Percentiles rank a stretch among this genome's conserved stretches.
phyloP scores from a whole-genome alignment of 2,329 filamentous ascomycete species.

The Aureobasidium uvarum region DNA sequence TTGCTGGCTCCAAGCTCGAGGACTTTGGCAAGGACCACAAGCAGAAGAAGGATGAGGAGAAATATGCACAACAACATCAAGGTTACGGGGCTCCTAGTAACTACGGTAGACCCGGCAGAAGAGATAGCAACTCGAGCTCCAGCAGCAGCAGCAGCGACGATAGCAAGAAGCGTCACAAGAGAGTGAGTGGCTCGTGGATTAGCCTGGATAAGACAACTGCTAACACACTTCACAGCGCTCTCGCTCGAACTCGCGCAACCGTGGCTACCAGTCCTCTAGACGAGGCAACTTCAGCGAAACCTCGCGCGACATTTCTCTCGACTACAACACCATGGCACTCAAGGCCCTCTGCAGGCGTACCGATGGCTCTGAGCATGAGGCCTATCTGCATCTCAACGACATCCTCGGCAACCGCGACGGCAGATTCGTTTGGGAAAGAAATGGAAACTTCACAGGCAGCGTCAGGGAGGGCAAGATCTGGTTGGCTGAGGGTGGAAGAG shows the following conservation, averaged over 20 bases:
- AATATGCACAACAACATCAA: constrained; percentile 16
- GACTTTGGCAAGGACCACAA: constrained; percentile 52
- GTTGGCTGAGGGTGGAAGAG: constrained; percentile 37
- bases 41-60: constrained; percentile 36
- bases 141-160: constrained; percentile 9
- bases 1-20: constrained; percentile 56
- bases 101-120: constrained; percentile 13
- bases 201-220: neutral
- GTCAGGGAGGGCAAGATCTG: constrained; percentile 36
- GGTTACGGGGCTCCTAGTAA: constrained; percentile 13
- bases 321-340: constrained; percentile 36
- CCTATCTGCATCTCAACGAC: constrained; percentile 41
- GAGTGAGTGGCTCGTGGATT: neutral
- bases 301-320: constrained; percentile 38
- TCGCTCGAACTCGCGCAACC: constrained; percentile 8
- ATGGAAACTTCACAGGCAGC: constrained; percentile 41
- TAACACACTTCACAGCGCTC: constrained; percentile 2
- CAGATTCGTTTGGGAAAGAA: constrained; percentile 39
- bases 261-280: constrained; percentile 17
- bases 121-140: constrained; percentile 22
- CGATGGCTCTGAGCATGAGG: constrained; percentile 38
- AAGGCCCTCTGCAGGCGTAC: constrained; percentile 40
- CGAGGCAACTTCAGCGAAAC: constrained; percentile 44
- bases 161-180: constrained; percentile 5
- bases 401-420: constrained; percentile 43